phyloP scores from a whole-genome alignment of 2,329 filamentous ascomycete genomes.

The Xylariales sp. region DNA sequence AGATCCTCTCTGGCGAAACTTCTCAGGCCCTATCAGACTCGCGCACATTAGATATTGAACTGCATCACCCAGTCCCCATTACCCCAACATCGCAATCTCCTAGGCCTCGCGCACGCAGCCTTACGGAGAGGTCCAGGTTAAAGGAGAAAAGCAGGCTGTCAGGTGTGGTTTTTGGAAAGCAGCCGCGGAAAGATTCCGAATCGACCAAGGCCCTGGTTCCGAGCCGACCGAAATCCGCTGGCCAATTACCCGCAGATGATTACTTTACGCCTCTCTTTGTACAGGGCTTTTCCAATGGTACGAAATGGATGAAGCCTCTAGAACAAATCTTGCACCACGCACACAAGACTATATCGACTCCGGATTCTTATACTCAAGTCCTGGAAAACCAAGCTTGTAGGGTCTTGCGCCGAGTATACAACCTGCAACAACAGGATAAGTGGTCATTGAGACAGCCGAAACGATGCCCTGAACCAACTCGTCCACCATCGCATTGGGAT shows the following conservation, averaged over 20 bases:
- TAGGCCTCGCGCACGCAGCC: constrained; percentile 21
- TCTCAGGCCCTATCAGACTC: constrained; percentile 2
- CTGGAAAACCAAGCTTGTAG: constrained; percentile 85
- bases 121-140: constrained; percentile 46
- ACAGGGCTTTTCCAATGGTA: constrained; percentile 46
- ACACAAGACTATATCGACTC: constrained; percentile 84
- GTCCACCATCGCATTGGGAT: constrained; percentile 79
- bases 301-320: constrained; percentile 58
- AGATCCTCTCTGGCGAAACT: constrained; percentile 19
- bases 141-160: constrained; percentile 64
- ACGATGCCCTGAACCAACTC: constrained; percentile 73
- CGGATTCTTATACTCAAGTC: constrained; percentile 77
- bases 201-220: constrained; percentile 34
- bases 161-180: constrained; percentile 75
- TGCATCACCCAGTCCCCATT: constrained; percentile 16
- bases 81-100: constrained; percentile 24
- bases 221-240: constrained; percentile 31
- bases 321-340: constrained; percentile 75
- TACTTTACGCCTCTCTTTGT: constrained; percentile 62
- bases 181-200: constrained; percentile 44
- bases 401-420: constrained; percentile 81
- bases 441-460: constrained; percentile 92
- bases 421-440: constrained; percentile 83
- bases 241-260: constrained; percentile 50
- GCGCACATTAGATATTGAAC: constrained; percentile 9